These are phyloP conservation scores for Backusella westeae DNA, from an alignment of 192 early-diverging fungal species.

Conservation along the genomic window DNA sequence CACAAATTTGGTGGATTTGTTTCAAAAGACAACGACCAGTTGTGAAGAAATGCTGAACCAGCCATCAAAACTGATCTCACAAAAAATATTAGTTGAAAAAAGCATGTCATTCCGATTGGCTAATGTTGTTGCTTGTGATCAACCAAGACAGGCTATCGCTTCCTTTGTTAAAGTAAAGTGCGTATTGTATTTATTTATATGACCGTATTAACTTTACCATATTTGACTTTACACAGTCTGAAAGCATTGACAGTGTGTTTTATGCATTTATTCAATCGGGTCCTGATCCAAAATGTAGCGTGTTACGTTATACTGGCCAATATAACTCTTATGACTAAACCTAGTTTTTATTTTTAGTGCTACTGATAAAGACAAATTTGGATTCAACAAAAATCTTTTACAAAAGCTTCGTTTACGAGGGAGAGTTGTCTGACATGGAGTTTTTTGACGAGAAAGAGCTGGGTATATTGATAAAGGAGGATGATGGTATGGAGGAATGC, in stretches of 20 bases:
- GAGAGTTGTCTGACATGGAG: slow-evolving; percentile 7
- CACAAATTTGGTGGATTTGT: background rate
- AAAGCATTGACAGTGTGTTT: slow-evolving; percentile 5
- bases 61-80: background rate
- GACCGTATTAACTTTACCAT: background rate
- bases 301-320: background rate
- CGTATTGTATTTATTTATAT: slow-evolving; percentile 6
- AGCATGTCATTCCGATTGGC: slow-evolving; percentile 1
- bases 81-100: background rate
- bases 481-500: background rate
- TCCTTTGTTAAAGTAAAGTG: background rate
- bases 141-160: background rate
- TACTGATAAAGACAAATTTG: background rate
- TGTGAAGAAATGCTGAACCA: slow-evolving; percentile 7
- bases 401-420: background rate
- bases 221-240: background rate
- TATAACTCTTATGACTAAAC: background rate
- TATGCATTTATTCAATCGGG: slow-evolving; percentile 11
- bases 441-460: slow-evolving; percentile 11
- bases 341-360: background rate
- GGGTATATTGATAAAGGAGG: slow-evolving; percentile 1
- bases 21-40: background rate
- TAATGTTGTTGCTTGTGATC: background rate
- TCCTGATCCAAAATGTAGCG: slow-evolving; percentile 9
- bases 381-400: background rate